Evolutionary conservation across 805 yeast species (phyloP).

Genomic region (Candida nemodendra): DNA sequence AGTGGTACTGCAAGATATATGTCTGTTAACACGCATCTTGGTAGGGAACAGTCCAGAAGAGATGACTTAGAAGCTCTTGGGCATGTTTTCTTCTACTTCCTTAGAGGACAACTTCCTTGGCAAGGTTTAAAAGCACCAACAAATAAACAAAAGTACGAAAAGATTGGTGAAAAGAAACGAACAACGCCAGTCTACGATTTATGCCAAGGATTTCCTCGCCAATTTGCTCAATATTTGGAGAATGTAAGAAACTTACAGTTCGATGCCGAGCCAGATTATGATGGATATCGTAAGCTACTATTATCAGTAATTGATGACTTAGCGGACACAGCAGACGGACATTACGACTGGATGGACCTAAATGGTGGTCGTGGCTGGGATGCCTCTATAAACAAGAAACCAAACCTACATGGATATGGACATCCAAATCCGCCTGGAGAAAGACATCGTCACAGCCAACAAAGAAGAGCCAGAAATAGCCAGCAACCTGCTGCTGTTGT

Average conservation of each 20-base stretch:
- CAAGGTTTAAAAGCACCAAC: slow-evolving; percentile 98
- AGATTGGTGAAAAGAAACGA: slow-evolving; percentile 94
- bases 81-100: slow-evolving; percentile 92
- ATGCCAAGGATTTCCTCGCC: slow-evolving; percentile 86
- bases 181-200: slow-evolving; percentile 82
- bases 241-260: slow-evolving; percentile 86
- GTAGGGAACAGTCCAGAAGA: slow-evolving; percentile 94
- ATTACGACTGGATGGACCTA: slow-evolving; percentile 96
- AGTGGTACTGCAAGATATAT: slow-evolving; percentile 99
- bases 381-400: slow-evolving; percentile 80
- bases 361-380: slow-evolving; percentile 98
- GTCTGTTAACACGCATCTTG: slow-evolving; percentile 96
- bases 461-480: slow-evolving; percentile 32
- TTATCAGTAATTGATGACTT: slow-evolving; percentile 73
- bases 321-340: slow-evolving; percentile 76
- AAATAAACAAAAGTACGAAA: slow-evolving; percentile 95
- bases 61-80: slow-evolving; percentile 97
- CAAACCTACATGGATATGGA: slow-evolving; percentile 94
- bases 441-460: slow-evolving; percentile 43
- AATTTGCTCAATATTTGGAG: slow-evolving; percentile 87
- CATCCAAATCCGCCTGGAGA: slow-evolving; percentile 83
- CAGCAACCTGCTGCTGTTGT: slow-evolving; percentile 29
- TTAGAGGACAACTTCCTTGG: slow-evolving; percentile 96
- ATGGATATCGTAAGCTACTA: slow-evolving; percentile 74
- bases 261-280: slow-evolving; percentile 94